Evolutionary conservation across 495 filamentous ascomycete species (phyloP), one percentile per base, ranked within the genome.

Genomic region (Astrothelium macrocarpum): DNA sequence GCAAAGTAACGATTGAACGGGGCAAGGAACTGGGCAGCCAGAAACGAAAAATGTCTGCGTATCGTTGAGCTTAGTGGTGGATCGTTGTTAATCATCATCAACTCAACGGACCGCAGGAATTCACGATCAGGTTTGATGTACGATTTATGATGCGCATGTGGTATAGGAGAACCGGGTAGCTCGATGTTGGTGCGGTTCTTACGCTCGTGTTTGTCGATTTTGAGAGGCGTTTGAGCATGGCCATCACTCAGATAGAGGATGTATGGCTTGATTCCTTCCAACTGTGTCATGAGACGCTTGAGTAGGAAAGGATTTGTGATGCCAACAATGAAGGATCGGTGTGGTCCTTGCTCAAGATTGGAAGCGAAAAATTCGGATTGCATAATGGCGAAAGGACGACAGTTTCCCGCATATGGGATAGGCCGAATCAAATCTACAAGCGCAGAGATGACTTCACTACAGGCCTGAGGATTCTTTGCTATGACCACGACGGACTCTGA

Each of bases 1-100:
- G 72, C 70, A 20, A 75, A 64, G 49, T 73, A 73, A 20, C 72
- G 66, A 59, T 72, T 75, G 60, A 75, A 61, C 3, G 72, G 72
- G 10, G 72, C 71, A 39, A 75, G 70, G 58, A 73, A 71, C 49
- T 73, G 70, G 1, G 71, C 72, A 1, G 70, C 68, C 10, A 75
- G 63, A 25, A 68, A 66, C 2, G 71, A 66, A 46, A 72, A 75
- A 53, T 75, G 70, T 25, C 72, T 70, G 14, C 72, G 71, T 45
- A 73, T 66, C 20, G 73, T 56, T 31, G 70, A 65, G 14, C 64
- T 68, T 64, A 36, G 66, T 45, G 18, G 28, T 59, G 59, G 66
- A 59, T 53, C 63, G 58, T 29, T 43, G 56, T 61, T 56, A 46
- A 12, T 58, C 32, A 71, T 63, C 49, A 71, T 59, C 1, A 34